A percentile compares a stretch with the other conserved stretches of the same genome.
phyloP scores from a whole-genome alignment of 2,329 filamentous ascomycete species.

The Hymenoscyphus occultus region DNA sequence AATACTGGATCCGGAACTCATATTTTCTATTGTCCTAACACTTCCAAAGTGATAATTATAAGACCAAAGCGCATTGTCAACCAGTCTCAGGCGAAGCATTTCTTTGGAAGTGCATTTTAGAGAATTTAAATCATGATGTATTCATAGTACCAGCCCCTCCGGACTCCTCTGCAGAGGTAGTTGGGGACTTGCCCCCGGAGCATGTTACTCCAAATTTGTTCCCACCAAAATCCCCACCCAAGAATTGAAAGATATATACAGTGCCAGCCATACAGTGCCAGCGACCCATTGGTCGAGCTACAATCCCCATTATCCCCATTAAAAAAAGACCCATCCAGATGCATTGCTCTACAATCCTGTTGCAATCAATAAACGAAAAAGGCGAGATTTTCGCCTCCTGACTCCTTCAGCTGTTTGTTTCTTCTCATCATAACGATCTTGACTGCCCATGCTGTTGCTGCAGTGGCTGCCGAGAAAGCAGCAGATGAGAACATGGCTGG shows the following conservation, averaged over 20 bases:
- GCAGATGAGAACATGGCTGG: conserved; percentile 35
- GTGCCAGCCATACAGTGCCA: background rate
- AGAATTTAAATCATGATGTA: background rate
- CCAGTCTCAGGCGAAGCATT: too few relatives aligned
- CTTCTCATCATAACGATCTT: conserved; percentile 35
- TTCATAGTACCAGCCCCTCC: background rate
- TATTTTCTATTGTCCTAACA: too few relatives aligned
- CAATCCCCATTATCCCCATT: background rate
- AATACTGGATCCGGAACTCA: background rate
- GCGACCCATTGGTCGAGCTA: background rate
- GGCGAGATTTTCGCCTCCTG: conserved; percentile 14
- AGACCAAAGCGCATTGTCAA: background rate
- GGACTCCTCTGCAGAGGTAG: background rate
- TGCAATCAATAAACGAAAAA: conserved; percentile 22
- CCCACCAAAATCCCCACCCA: background rate
- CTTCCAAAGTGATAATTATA: background rate
- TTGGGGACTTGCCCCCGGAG: background rate
- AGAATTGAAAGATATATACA: background rate
- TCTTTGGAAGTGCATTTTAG: background rate
- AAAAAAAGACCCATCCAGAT: background rate
- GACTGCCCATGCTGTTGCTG: conserved; percentile 37
- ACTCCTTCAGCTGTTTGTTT: conserved; percentile 34
- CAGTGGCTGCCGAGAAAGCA: conserved; percentile 37
- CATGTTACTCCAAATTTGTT: background rate
- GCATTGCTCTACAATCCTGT: background rate